Conservation (phyloP, 1,139 yeast genomes). For the Suhomyces chickasaworum region DNA sequence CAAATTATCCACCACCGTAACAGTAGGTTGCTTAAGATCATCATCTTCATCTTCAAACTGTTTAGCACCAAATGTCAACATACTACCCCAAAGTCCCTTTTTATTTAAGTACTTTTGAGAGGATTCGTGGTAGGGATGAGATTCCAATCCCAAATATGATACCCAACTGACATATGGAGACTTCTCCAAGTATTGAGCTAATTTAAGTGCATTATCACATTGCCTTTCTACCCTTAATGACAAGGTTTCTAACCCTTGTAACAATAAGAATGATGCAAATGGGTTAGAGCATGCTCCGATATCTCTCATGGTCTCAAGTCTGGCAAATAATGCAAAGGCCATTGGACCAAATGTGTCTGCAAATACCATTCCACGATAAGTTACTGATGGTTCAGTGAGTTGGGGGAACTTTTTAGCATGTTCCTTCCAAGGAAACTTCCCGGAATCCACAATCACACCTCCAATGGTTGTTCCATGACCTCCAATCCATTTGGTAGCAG, state of each 20-base stretch:
- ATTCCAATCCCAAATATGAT: conserved; percentile 84
- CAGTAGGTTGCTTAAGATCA: conserved; percentile 64
- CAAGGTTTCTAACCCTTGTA: conserved; percentile 79
- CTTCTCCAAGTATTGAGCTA: conserved; percentile 24
- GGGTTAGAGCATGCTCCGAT: conserved; percentile 61
- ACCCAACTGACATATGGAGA: conserved; percentile 80
- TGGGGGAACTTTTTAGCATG: conserved; percentile 89
- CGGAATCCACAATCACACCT: conserved; percentile 53
- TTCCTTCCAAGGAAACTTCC: conserved; percentile 88
- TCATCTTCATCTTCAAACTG: conserved; percentile 67
- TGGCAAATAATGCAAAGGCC: conserved; percentile 80
- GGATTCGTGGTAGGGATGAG: conserved; percentile 66
- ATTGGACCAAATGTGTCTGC: conserved; percentile 78
- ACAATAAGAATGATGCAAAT: conserved; percentile 78
- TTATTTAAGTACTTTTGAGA: conserved; percentile 58
- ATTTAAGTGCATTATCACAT: conserved; percentile 24
- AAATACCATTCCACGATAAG: conserved; percentile 85
- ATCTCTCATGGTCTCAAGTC: conserved; percentile 71
- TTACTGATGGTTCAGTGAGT: conserved; percentile 84
- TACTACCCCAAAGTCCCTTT: conserved; percentile 78
- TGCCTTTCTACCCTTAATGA: conserved; percentile 96
- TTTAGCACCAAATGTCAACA: conserved; percentile 85
- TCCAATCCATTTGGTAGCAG: conserved; percentile 97
- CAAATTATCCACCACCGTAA: conserved; percentile 31
- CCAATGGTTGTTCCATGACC: conserved; percentile 91